A percentile compares a stretch with the other conserved stretches of the same genome.
These are phyloP conservation scores for Euphorbia lathyris DNA, from an alignment of 345 rosid species.

Conservation along the genomic window DNA sequence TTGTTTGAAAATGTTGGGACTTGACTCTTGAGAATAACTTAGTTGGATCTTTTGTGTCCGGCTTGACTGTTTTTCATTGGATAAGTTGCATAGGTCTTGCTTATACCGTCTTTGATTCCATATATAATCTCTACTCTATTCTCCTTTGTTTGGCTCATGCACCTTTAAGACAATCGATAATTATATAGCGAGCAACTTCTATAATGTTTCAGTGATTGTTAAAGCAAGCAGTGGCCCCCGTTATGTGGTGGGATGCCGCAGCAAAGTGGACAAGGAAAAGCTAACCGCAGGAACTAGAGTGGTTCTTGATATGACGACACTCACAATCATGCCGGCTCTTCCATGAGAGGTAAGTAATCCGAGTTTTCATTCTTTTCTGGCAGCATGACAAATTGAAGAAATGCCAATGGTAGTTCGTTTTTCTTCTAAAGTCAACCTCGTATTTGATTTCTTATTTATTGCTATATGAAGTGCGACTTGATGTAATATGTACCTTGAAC, in stretches of 20 bases:
- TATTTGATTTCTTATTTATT: neutral
- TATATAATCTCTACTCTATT: no score
- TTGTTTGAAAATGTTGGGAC: no score
- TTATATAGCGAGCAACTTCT: neutral
- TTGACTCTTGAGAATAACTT: no score
- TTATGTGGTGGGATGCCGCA: conserved; percentile 96
- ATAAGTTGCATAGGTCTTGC: neutral
- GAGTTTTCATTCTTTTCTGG: no score
- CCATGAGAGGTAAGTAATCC: no score
- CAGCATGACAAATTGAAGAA: neutral
- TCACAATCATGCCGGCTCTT: no score
- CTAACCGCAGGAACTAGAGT: no score
- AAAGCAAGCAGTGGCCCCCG: conserved; percentile 98
- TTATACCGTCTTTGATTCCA: neutral
- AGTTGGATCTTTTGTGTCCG: neutral
- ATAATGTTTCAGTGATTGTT: conserved; percentile 62
- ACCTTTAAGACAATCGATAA: no score
- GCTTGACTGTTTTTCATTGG: neutral
- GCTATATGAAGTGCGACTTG: no score
- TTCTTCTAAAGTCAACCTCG: neutral
- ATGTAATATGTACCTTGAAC: no score
- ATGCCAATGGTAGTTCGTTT: neutral
- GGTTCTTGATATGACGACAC: no score
- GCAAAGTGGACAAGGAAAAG: conserved; percentile 83
- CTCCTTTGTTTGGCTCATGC: no score